Base-by-base conservation (phyloP, 371 early-diverging fungal species). In the Mortierella sp. region DNA sequence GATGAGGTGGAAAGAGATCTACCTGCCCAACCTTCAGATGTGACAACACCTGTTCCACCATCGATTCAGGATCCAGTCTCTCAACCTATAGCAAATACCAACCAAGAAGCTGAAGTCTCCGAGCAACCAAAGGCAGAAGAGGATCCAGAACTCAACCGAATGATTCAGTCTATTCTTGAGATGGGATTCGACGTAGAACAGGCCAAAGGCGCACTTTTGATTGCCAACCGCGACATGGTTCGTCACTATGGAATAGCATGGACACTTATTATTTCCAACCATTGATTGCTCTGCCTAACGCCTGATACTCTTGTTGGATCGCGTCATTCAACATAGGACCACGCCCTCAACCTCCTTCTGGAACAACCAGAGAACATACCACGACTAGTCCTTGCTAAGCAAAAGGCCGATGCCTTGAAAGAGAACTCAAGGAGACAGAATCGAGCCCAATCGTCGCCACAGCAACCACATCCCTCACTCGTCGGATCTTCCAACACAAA, bases 151-250 rank as follows among this genome's bases (percentile, higher is more conserved):
- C 45, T 83, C 43, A 57, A 80, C 28, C 73, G 67, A 49, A 80
- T 81, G 72, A 76, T 87, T 13, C 62, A 74, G 25, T 83, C 81
- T 37, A 83, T 91, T 34, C 64, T 83, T 46, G 91, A 90, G 40
- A 90, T 92, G 90, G 92, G 93, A 16, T 92, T 91, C 49, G 61
- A 70, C n/a, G 67, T 71, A 12, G 87, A 86, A n/a, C 86, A 88
- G 54, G 90, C 90, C 17, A 83, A 81, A 40, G 82, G 88, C 0
- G 91, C 93, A 0, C 72, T 90, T 13, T 51, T 79, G 1, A 78
- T 92, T 25, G 64, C 86, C 0, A 86, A 85, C 54, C 67, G 86
- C 16, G 71, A 85, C 53, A 57, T 88, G 81, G 90, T 85, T 25
- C 46, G 54, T 63, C 39, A 14, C 17, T 29, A 22, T 24, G 12